Evolutionary conservation across 192 early-diverging fungal genomes (phyloP), one percentile per base, ranked within the genome.

Genomic region (Backusella westeae): DNA sequence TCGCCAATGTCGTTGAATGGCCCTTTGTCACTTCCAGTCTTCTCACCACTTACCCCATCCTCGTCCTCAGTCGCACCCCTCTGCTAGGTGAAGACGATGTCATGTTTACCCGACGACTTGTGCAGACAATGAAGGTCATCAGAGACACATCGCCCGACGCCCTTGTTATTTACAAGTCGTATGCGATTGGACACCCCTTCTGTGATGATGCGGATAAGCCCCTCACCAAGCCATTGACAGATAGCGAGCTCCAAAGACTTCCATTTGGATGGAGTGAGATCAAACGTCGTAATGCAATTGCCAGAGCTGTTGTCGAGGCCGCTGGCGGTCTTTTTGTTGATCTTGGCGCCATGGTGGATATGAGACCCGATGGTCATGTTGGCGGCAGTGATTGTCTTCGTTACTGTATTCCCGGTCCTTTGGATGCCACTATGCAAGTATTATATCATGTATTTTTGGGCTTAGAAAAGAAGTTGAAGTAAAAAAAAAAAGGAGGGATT

Each of bases 321-420:
- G 84, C 81, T 12, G 88, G 88, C 17, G 88, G 88, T 0, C 78
- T 89, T 26, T 89, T 77, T 71, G 34, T 87, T 49, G 85, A 89
- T 77, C 69, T 86, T 17, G 88, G 80, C 21, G 72, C 74, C 9
- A 80, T 85, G 79, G 76, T 81, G 21, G 82, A 83, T 39, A 53
- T 67, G 21, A 75, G 87, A 52, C 81, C 84, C 0, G 88, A 89
- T 76, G 88, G 84, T 0, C 85, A 89, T 84, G 77, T 89, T 9
- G 88, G 87, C 6, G 85, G 85, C 10, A 82, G 78, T 26, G 88
- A 89, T 66, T 89, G 88, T 82, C 67, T 87, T 36, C 78, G 87
- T 36, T 89, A 87, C 72, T 87, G 84, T 74, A 82, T 87, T 34
- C 88, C 88, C 5, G 88, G 88, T 7, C 88, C 88, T 1, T 77